Percentiles rank a stretch among this genome's conserved stretches.
These are phyloP conservation scores for Myriosclerotinia curreyana DNA, from an alignment of 2,329 filamentous ascomycete species.

Conservation along the genomic window DNA sequence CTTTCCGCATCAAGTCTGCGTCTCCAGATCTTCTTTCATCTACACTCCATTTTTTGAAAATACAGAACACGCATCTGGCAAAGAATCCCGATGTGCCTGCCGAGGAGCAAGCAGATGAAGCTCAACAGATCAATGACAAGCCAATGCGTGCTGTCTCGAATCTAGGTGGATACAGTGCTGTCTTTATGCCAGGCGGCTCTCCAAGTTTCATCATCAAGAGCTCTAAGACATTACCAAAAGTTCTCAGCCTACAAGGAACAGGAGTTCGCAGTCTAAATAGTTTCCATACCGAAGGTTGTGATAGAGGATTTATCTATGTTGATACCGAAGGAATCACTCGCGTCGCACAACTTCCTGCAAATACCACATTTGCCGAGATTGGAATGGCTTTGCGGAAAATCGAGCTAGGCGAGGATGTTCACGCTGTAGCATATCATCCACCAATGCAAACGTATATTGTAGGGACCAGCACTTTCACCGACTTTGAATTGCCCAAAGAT, in stretches of 20 bases:
- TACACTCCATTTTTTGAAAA: slow-evolving; percentile 72
- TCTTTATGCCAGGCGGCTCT: slow-evolving; percentile 78
- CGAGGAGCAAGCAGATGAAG: slow-evolving; percentile 50
- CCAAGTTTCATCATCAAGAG: slow-evolving; percentile 82
- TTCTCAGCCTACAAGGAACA: slow-evolving; percentile 68
- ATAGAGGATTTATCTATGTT: slow-evolving; percentile 79
- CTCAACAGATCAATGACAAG: slow-evolving; percentile 43
- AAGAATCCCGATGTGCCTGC: slow-evolving; percentile 51
- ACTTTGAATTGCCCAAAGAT: slow-evolving; percentile 82
- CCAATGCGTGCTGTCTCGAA: slow-evolving; percentile 51
- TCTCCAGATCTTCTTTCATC: slow-evolving; percentile 30
- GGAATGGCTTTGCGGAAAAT: slow-evolving; percentile 74
- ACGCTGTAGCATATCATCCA: slow-evolving; percentile 72
- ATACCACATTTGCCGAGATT: slow-evolving; percentile 68
- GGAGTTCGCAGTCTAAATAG: slow-evolving; percentile 68
- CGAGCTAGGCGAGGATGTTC: slow-evolving; percentile 65
- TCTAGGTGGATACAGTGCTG: slow-evolving; percentile 73
- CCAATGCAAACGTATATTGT: slow-evolving; percentile 73
- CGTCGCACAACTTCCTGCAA: slow-evolving; percentile 67
- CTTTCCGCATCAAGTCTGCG: slow-evolving; percentile 53
- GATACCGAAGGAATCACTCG: slow-evolving; percentile 70
- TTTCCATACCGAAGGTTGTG: slow-evolving; percentile 74
- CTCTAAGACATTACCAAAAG: slow-evolving; percentile 69
- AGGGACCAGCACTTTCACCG: slow-evolving; percentile 63
- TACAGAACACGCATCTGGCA: slow-evolving; percentile 65